Base-by-base conservation (phyloP, 2,329 filamentous ascomycete genomes). In the Ramularia endophylla region DNA sequence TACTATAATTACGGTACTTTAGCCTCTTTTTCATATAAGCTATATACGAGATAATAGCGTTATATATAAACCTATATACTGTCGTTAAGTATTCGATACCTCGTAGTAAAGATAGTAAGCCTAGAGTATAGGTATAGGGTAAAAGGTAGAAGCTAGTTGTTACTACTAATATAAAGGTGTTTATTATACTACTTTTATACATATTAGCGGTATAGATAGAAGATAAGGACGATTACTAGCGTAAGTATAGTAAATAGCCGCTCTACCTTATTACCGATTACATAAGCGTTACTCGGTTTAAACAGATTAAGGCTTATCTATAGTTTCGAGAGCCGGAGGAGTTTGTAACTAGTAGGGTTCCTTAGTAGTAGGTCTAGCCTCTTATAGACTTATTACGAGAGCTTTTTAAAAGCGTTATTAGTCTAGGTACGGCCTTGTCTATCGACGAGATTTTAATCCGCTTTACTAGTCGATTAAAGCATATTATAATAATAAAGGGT, bases 181-280 rank as follows among this genome's bases (percentile, higher is more conserved):
- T 16, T 13, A 3, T 38, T 6, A 15, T 15, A 13, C 15, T 38
- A 11, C 3, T 38, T 5, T 12, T 38, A n/a, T 38, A 38, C 18
- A 38, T 38, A 19, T 38, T 30, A 38, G 36, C 8, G 11, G 9
- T 38, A 4, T 28, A 29, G 18, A 38, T 38, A 38, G 25, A 16
- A 18, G 27, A 38, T 38, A 38, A 38, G 16, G 18, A 7, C 11
- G 27, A 38, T 13, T 27, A 38, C 16, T 34, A 34, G 32, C 11
- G 32, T 15, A 18, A 12, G 16, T 11, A 34, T 34, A 34, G 32
- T 16, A 18, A 34, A 9, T 34, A 34, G 32, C 32, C 18, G 18
- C 6, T 12, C 4, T 34, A 34, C 18, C 4, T 7, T 6, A 34
- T 34, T 18, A 15, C 11, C 18, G 6, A 19, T 6, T 34, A 16